These are phyloP conservation scores for Cicer yamashitae DNA, from an alignment of 306 rosid genomes.

Conservation along the genomic window DNA sequence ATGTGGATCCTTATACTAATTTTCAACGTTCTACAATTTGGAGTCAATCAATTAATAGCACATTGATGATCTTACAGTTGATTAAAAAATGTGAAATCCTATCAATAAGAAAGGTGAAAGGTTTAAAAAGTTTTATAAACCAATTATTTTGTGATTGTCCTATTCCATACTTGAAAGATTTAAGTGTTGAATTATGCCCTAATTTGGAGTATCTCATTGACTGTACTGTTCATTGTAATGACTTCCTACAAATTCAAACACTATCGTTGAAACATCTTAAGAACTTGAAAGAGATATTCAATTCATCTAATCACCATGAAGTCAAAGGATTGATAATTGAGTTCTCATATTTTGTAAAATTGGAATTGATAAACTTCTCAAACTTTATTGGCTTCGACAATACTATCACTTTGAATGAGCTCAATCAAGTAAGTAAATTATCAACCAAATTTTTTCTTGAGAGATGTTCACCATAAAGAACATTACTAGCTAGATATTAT, in stretches of 20 bases:
- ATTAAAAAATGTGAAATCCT: conserved; percentile 35
- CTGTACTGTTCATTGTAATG: background rate
- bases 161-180: conserved; percentile 5
- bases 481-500: too few relatives aligned
- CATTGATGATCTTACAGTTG: background rate
- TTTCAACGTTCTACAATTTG: background rate
- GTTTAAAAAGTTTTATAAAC: conserved; percentile 15
- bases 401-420: background rate
- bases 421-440: too few relatives aligned
- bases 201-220: conserved; percentile 13
- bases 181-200: background rate
- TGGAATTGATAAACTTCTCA: background rate
- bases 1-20: background rate
- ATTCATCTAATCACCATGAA: background rate
- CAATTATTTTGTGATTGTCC: conserved; percentile 1
- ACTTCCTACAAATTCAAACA: conserved; percentile 5
- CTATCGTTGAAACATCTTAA: background rate
- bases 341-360: too few relatives aligned
- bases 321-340: too few relatives aligned
- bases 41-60: background rate
- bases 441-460: too few relatives aligned
- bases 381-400: background rate
- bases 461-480: too few relatives aligned
- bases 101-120: background rate
- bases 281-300: background rate